phyloP scores from a whole-genome alignment of 495 filamentous ascomycete genomes.

The Podospora fimiseda region DNA sequence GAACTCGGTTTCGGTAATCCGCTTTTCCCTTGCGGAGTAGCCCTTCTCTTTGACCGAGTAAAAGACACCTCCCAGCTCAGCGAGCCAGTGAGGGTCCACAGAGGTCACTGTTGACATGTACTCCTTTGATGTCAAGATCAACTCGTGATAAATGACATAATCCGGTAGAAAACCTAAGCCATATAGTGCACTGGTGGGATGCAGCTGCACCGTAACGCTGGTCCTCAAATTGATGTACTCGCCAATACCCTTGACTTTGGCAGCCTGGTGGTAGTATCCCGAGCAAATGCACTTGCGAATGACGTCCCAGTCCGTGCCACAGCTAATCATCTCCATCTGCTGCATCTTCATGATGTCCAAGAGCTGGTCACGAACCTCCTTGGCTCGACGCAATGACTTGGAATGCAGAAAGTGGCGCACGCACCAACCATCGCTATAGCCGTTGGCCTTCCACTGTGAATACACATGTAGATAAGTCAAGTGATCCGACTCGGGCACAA shows the following conservation, averaged over 20 bases:
- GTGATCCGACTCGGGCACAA: slow-evolving; percentile 95
- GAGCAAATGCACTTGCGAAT: slow-evolving; percentile 96
- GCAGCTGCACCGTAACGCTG: slow-evolving; percentile 85
- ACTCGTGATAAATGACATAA: slow-evolving; percentile 96
- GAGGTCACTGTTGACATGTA: slow-evolving; percentile 98
- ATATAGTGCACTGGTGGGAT: slow-evolving; percentile 89
- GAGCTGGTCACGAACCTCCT: slow-evolving; percentile 90
- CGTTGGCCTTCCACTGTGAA: slow-evolving; percentile 90
- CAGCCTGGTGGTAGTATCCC: slow-evolving; percentile 98
- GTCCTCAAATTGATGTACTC: slow-evolving; percentile 97
- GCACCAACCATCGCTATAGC: slow-evolving; percentile 87
- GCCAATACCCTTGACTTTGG: slow-evolving; percentile 90
- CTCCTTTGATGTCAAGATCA: slow-evolving; percentile 94
- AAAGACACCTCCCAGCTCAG: slow-evolving; percentile 96
- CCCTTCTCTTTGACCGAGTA: slow-evolving; percentile 98
- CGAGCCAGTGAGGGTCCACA: slow-evolving; percentile 97
- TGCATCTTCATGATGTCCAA: slow-evolving; percentile 92
- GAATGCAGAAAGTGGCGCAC: slow-evolving; percentile 86
- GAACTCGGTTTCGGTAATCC: slow-evolving; percentile 89
- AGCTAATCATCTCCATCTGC: slow-evolving; percentile 80
- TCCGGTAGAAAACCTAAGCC: slow-evolving; percentile 90
- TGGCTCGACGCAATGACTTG: slow-evolving; percentile 82
- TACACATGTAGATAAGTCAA: slow-evolving; percentile 94
- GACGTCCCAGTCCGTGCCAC: slow-evolving; percentile 93
- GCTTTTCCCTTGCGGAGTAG: slow-evolving; percentile 82